Evolutionary conservation across 1,284 basidiomycete genomes (phyloP), one percentile per base, ranked within the genome.

Genomic region (Cryptococcus neoformans): DNA sequence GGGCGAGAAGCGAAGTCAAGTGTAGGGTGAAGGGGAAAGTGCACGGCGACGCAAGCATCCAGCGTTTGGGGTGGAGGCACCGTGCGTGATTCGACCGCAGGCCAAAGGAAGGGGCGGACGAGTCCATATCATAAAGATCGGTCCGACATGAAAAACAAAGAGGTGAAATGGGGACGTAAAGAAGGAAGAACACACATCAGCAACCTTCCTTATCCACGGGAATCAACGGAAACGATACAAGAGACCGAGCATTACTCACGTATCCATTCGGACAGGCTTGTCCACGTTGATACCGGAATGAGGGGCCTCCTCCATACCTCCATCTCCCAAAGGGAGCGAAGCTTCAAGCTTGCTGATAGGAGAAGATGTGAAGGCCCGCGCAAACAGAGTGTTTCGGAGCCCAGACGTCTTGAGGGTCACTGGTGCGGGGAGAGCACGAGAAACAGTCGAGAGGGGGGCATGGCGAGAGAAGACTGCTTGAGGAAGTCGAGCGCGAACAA

Each of bases 201-300:
- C 53, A 40, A n/a, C 36, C 44, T 44, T 53, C 2, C 14, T 37
- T 16, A 28, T 2, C 6, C 45, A 28, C 8, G 21, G 8, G 8
- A 28, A 41, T n/a, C 45, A 47, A 28, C 45, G 14, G 21, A 21
- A 21, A 21, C 40, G 21, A 49, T 44, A 48, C n/a, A 44, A 21
- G 21, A 51, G 28, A 10, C 44, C 11, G 36, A 42, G 35, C 35
- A 21, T 21, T 38, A 74, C 74, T 69, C 67, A 75, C 74, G 65
- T 66, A 48, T 75, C 70, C 74, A 75, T 75, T 28, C 68, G 57
- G 8, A 65, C 62, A 7, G 63, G 55, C 59, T 64, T 71, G 60
- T 74, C 68, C 34, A 73, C 70, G 52, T 76, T 73, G 64, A 76
- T 69, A 47, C 74, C 74, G 41, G 54, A 54, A 53, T 76, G 70